Evolutionary conservation across 2,329 filamentous ascomycete genomes (phyloP).

Genomic region (Colletotrichum euphorbiae): DNA sequence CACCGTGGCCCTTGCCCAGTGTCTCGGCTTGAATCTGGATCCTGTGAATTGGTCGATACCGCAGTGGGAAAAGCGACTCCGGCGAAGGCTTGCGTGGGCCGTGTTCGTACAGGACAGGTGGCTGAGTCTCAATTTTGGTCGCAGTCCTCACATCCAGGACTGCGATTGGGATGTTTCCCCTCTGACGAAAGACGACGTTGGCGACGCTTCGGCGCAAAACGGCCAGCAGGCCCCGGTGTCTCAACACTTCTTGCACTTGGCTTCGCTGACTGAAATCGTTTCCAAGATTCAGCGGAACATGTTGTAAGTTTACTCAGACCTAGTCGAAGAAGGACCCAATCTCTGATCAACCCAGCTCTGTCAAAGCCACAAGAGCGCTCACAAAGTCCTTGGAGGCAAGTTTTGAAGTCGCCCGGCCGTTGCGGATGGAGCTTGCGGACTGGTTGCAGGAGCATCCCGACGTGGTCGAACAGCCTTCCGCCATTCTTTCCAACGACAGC

Average conservation of each 20-base stretch:
- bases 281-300: constrained; percentile 30
- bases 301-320: constrained; percentile 10
- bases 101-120: constrained; percentile 29
- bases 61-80: constrained; percentile 20
- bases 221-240: not conserved
- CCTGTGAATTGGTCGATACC: constrained; percentile 25
- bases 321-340: not conserved
- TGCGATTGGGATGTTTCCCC: constrained; percentile 26
- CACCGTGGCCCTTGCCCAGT: constrained; percentile 24
- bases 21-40: constrained; percentile 26
- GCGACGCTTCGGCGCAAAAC: not conserved
- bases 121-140: constrained; percentile 26
- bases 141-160: constrained; percentile 30
- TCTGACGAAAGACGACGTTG: not conserved
- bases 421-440: constrained; percentile 26
- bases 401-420: constrained; percentile 25
- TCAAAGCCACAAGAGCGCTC: constrained; percentile 13
- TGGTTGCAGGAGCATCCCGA: constrained; percentile 21
- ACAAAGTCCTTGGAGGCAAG: constrained; percentile 17
- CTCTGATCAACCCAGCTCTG: constrained; percentile 5
- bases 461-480: constrained; percentile 11
- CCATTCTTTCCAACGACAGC: not conserved
- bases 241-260: constrained; percentile 17
- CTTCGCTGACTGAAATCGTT: constrained; percentile 19
- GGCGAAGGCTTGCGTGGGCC: constrained; percentile 26